A percentile compares a stretch with the other conserved stretches of the same genome.
phyloP scores from a whole-genome alignment of 2,329 filamentous ascomycete genomes.

The Pseudogymnoascus sp. region DNA sequence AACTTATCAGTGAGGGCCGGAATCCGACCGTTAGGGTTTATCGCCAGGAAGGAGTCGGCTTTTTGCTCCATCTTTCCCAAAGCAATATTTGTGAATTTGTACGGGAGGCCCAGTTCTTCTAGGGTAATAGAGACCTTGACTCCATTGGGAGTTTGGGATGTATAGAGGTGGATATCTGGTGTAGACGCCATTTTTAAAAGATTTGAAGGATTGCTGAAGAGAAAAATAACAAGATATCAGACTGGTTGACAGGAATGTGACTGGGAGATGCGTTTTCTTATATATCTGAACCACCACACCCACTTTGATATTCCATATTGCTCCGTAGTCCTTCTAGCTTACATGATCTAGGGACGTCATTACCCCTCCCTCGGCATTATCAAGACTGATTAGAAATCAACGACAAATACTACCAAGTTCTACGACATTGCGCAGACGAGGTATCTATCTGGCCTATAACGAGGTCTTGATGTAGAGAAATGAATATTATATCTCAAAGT shows the following conservation, averaged over 20 bases:
- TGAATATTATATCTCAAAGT: neutral
- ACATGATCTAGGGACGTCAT: neutral
- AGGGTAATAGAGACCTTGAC: conserved; percentile 83
- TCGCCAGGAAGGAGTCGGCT: conserved; percentile 77
- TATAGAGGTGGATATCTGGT: conserved; percentile 37
- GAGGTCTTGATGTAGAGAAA: neutral
- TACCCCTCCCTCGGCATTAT: conserved; percentile 5
- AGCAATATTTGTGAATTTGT: conserved; percentile 66
- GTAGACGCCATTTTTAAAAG: conserved; percentile 34
- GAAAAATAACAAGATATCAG: conserved; percentile 12
- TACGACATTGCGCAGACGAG: neutral
- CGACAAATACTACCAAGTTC: neutral
- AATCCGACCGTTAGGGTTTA: conserved; percentile 90
- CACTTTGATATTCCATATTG: neutral
- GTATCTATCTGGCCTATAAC: neutral
- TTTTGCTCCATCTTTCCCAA: conserved; percentile 72
- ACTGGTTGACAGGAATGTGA: neutral
- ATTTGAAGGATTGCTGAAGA: conserved; percentile 13
- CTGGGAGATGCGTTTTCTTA: neutral
- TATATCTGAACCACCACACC: neutral
- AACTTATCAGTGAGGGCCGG: conserved; percentile 78
- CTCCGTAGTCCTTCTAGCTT: neutral
- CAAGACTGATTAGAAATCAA: neutral
- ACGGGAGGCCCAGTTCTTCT: conserved; percentile 77
- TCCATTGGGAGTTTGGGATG: conserved; percentile 75